Conservation (phyloP, 2,329 filamentous ascomycete genomes). For the Colletotrichum sp. region DNA sequence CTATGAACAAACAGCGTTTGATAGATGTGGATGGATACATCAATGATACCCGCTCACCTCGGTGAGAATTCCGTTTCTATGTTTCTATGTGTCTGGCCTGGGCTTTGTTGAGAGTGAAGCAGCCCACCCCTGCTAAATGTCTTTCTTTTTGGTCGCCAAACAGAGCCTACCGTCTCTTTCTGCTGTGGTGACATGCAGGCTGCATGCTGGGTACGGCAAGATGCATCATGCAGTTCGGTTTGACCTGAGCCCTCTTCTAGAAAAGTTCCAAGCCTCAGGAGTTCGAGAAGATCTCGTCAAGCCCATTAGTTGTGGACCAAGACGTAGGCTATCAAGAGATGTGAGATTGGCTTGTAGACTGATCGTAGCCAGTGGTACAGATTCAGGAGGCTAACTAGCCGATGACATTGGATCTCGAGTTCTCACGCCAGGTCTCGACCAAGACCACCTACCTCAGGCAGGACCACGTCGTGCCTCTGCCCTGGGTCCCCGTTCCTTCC, state of each 20-base stretch:
- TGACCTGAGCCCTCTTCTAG: neutral
- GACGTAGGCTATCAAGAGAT: neutral
- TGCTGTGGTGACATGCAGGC: neutral
- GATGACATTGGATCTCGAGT: neutral
- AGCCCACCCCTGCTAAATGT: neutral
- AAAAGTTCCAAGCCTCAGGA: neutral
- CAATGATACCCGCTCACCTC: constrained; percentile 15
- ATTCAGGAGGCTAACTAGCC: neutral
- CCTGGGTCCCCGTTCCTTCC: neutral
- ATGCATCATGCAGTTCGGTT: neutral
- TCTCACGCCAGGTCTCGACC: neutral
- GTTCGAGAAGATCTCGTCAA: neutral
- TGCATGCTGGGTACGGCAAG: neutral
- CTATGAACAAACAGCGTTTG: neutral
- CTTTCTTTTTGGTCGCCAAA: neutral
- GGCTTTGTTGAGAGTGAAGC: neutral
- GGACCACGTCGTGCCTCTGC: neutral
- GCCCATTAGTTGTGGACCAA: neutral
- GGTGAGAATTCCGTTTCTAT: neutral
- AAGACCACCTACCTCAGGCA: neutral
- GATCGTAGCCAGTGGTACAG: neutral
- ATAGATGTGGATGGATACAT: neutral
- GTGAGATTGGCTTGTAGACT: neutral
- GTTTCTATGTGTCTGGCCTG: neutral
- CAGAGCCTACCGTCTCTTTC: neutral